Evolutionary conservation across 805 yeast species (phyloP).

Genomic region (Dipodascus geniculatus): DNA sequence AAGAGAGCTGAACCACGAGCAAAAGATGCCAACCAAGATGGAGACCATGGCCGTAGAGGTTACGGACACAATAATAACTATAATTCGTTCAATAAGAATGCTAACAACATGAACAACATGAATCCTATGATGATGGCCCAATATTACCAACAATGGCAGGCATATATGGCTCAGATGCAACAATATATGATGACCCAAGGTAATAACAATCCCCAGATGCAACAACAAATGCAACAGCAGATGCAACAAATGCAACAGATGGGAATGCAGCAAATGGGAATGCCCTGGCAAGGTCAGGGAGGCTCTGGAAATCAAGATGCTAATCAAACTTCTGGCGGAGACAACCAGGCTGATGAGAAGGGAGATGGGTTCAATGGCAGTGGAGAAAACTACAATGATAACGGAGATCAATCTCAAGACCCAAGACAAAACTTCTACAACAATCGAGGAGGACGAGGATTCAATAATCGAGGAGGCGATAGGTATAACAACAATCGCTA

Average conservation of each 20-base stretch:
- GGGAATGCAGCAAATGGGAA: constrained; percentile 1
- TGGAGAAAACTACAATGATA: not conserved
- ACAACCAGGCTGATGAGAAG: constrained; percentile 4
- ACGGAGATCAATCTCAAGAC: not conserved
- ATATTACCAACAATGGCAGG: constrained; percentile 31
- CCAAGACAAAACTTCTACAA: not conserved
- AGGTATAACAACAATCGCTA: not conserved
- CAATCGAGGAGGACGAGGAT: not conserved
- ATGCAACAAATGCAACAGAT: constrained; percentile 3
- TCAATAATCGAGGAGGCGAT: not conserved
- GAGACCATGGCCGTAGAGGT: constrained; percentile 1
- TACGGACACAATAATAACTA: constrained; percentile 1
- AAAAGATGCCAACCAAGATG: constrained; percentile 11
- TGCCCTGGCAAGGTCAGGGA: constrained; percentile 2
- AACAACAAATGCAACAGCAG: constrained; percentile 8
- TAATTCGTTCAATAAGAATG: constrained; percentile 3
- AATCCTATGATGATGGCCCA: constrained; percentile 32
- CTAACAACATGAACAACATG: constrained; percentile 22
- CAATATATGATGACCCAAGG: constrained; percentile 22
- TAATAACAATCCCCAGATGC: constrained; percentile 5
- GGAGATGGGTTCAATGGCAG: constrained; percentile 4
- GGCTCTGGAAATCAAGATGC: constrained; percentile 5
- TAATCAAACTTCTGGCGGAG: constrained; percentile 2
- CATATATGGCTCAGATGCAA: constrained; percentile 28
- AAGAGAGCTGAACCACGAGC: constrained; percentile 33